Base-by-base conservation (phyloP, 1,284 basidiomycete species). In the Tilletiaria anomala region DNA sequence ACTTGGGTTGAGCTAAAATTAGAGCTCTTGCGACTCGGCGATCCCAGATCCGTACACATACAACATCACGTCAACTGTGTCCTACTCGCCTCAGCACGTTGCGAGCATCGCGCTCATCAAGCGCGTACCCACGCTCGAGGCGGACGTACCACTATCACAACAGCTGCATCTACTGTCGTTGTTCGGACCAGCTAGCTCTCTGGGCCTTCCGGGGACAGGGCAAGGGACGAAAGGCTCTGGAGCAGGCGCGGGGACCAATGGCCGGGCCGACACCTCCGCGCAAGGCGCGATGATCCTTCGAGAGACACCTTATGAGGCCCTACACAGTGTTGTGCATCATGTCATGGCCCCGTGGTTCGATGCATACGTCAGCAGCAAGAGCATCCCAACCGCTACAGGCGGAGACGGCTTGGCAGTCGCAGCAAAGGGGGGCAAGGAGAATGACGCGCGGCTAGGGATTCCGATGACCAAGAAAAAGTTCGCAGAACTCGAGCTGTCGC, bases 381-480 rank as follows among this genome's bases (percentile, higher is more conserved):
- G 26, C 26, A n/a, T n/a, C 26, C 10, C 8, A 8, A n/a, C 26
- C n/a, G 26, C 26, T n/a, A 8, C 26, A n/a, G 26, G n/a, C 26
- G n/a, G n/a, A n/a, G n/a, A n/a, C n/a, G n/a, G n/a, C n/a, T n/a
- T 29, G 8, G 47, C 48, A 3, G 42, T 46, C 29, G 51, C 53
- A 19, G 52, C 54, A 36, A 58, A 54, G 23, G 38, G 37, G n/a
- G 44, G 45, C 20, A 56, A 56, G 38, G 65, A 63, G 36, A 56
- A 47, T 36, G 67, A 65, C 57, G 77, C 76, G 37, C 85, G 88
- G 70, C 40, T 26, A 81, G 82, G 87, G 48, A 94, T 97, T 44
- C 91, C 93, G 4, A 86, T 94, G 74, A 89, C 91, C 23, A 96
- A 93, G 76, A 91, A 91, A 74, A 96, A 94, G 70, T 96, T 97